Evolutionary conservation across 2,329 filamentous ascomycete species (phyloP).

Genomic region (Sporothrix luriei): DNA sequence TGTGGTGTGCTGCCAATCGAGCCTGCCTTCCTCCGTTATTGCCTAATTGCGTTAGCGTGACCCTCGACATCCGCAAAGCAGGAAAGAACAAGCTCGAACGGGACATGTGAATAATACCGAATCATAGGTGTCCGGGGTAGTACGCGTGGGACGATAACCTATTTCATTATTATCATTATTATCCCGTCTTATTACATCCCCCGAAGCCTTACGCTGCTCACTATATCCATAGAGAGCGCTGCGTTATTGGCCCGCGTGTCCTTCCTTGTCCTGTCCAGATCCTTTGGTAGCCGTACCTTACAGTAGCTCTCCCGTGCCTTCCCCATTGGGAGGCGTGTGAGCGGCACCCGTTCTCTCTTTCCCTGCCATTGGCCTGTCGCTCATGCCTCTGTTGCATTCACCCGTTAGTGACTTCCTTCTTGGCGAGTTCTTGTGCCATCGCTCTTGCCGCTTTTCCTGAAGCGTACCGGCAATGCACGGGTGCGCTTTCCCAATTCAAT

Average conservation of each 20-base stretch:
- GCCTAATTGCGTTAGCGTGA: conserved; percentile 24
- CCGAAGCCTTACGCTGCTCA: background rate
- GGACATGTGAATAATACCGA: background rate
- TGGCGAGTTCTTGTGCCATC: background rate
- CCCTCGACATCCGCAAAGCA: background rate
- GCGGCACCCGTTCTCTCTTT: conserved; percentile 1
- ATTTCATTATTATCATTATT: conserved; percentile 13
- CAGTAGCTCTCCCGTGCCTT: conserved; percentile 24
- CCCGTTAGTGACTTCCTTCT: conserved; percentile 20
- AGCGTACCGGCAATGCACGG: background rate
- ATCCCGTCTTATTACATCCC: conserved; percentile 3
- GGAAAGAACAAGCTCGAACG: background rate
- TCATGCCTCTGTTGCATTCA: background rate
- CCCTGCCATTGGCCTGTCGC: background rate
- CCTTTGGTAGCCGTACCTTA: conserved; percentile 15
- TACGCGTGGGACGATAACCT: conserved; percentile 5
- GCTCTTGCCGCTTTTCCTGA: conserved; percentile 15
- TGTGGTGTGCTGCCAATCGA: background rate
- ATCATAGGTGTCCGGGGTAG: background rate
- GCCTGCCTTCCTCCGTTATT: conserved; percentile 15
- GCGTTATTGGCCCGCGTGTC: conserved; percentile 22
- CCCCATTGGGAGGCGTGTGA: background rate
- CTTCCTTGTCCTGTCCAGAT: background rate
- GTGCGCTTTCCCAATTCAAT: background rate
- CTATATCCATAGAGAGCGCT: background rate